Percentiles rank a stretch among this genome's conserved stretches.
Conservation (phyloP, 2,329 filamentous ascomycete species). For the Rhinocladiella similis region DNA sequence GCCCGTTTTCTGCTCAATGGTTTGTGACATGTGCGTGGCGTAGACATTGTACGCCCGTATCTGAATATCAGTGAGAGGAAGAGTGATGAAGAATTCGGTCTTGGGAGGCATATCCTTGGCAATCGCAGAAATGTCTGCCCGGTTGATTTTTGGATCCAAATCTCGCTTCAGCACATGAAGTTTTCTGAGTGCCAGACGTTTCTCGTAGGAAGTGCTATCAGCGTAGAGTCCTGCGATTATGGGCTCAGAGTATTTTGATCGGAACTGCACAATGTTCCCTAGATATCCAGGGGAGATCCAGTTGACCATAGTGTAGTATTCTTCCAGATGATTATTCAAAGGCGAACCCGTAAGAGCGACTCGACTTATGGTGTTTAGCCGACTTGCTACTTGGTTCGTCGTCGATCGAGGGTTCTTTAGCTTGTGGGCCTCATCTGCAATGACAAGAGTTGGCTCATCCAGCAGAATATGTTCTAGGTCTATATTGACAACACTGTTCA, state of each 20-base stretch:
- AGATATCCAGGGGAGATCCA: constrained; percentile 83
- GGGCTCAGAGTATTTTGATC: constrained; percentile 66
- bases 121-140: constrained; percentile 69
- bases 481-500: constrained; percentile 35
- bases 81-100: constrained; percentile 75
- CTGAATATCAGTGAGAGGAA: constrained; percentile 70
- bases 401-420: constrained; percentile 67
- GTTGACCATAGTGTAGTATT: constrained; percentile 84
- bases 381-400: constrained; percentile 54
- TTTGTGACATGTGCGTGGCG: constrained; percentile 43
- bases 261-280: constrained; percentile 68
- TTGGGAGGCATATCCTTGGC: constrained; percentile 70
- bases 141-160: constrained; percentile 75
- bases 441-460: constrained; percentile 66
- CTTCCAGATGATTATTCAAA: constrained; percentile 76
- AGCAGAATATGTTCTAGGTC: constrained; percentile 53
- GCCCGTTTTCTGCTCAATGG: constrained; percentile 35
- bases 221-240: constrained; percentile 70
- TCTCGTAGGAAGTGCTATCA: constrained; percentile 61
- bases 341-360: constrained; percentile 88
- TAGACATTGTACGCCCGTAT: constrained; percentile 60
- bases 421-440: constrained; percentile 82
- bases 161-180: constrained; percentile 70
- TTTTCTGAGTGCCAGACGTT: constrained; percentile 62
- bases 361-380: constrained; percentile 67